These are phyloP conservation scores for Lyophyllum atratum DNA, from an alignment of 768 basidiomycete genomes.

Conservation along the genomic window DNA sequence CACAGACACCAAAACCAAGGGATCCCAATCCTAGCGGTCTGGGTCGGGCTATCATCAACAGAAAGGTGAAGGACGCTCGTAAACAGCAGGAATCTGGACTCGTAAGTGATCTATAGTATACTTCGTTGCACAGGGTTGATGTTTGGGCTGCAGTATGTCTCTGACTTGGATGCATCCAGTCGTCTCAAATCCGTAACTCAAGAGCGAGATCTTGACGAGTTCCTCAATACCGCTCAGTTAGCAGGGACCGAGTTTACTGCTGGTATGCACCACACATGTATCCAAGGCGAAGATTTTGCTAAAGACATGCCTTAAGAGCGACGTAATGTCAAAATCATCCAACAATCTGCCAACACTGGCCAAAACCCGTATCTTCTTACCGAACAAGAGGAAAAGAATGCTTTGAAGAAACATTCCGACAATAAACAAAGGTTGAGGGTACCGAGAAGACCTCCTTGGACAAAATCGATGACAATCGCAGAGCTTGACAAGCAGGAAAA, in stretches of 20 bases:
- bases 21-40: conserved; percentile 79
- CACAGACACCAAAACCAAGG: conserved; percentile 58
- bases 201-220: conserved; percentile 94
- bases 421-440: conserved; percentile 80
- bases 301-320: conserved; percentile 50
- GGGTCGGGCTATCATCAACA: conserved; percentile 95
- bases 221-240: conserved; percentile 90
- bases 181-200: conserved; percentile 92
- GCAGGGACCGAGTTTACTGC: conserved; percentile 97
- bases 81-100: conserved; percentile 62
- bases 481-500: conserved; percentile 90
- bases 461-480: conserved; percentile 68
- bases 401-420: conserved; percentile 71
- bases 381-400: conserved; percentile 77
- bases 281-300: neutral
- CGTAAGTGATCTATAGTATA: conserved; percentile 39
- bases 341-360: conserved; percentile 49
- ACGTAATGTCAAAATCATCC: conserved; percentile 78
- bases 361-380: conserved; percentile 88
- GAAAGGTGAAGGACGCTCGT: conserved; percentile 76
- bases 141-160: conserved; percentile 57
- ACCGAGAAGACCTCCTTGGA: conserved; percentile 91
- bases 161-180: conserved; percentile 67
- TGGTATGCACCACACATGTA: conserved; percentile 48
- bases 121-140: conserved; percentile 5